Evolutionary conservation across 2,329 filamentous ascomycete species (phyloP).

Genomic region (Colletotrichum navitas): DNA sequence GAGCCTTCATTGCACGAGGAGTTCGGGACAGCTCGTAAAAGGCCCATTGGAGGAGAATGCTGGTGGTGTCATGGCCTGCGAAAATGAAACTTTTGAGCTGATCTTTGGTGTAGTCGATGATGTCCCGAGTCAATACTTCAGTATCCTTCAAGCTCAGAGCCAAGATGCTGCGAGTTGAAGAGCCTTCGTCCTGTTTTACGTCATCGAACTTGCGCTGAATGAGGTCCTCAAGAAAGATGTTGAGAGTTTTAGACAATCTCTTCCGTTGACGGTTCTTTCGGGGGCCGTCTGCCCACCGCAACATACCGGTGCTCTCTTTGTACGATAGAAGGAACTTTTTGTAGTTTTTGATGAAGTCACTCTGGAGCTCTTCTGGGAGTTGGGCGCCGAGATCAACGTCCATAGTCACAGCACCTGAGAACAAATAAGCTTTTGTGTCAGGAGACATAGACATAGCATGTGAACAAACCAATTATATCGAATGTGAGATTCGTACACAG

Average conservation of each 20-base stretch:
- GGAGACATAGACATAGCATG: rapidly evolving
- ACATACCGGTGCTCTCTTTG: slow-evolving; percentile 39
- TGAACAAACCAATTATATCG: slow-evolving; percentile 51
- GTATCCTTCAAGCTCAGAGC: slow-evolving; percentile 50
- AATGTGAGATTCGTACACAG: slow-evolving; percentile 52
- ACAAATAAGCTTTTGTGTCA: not conserved
- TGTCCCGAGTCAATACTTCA: slow-evolving; percentile 46
- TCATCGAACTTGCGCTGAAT: slow-evolving; percentile 46
- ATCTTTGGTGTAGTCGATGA: slow-evolving; percentile 50
- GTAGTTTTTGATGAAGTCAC: slow-evolving; percentile 50
- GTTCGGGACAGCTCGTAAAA: slow-evolving; percentile 54
- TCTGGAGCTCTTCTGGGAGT: slow-evolving; percentile 43
- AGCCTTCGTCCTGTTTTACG: slow-evolving; percentile 17
- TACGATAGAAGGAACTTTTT: slow-evolving; percentile 46
- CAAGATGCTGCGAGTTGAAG: slow-evolving; percentile 50
- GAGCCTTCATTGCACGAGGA: slow-evolving; percentile 46
- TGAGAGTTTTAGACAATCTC: slow-evolving; percentile 44
- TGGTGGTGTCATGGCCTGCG: slow-evolving; percentile 58
- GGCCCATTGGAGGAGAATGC: slow-evolving; percentile 52
- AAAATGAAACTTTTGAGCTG: slow-evolving; percentile 57
- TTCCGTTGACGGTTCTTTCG: slow-evolving; percentile 41
- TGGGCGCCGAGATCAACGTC: slow-evolving; percentile 52
- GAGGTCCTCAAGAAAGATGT: slow-evolving; percentile 45
- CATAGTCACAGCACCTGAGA: slow-evolving; percentile 50
- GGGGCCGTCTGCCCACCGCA: slow-evolving; percentile 45